Evolutionary conservation across 768 basidiomycete species (phyloP).

Genomic region (Pisolithus albus): DNA sequence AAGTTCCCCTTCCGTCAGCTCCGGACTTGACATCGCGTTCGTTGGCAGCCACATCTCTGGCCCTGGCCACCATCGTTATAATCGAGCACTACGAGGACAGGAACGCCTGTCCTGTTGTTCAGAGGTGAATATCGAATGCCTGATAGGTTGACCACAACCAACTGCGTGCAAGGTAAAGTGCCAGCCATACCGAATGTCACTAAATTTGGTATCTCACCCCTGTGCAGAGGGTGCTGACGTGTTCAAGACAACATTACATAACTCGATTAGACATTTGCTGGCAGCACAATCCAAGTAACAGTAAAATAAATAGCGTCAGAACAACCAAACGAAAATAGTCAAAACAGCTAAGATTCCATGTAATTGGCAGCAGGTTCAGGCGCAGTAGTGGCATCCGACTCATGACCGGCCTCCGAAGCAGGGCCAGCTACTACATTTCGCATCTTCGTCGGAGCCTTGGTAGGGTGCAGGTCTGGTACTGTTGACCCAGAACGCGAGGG

Average conservation of each 20-base stretch:
- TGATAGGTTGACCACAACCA: neutral
- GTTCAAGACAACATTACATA: no score
- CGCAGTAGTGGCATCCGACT: constrained; percentile 33
- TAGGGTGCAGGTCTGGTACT: constrained; percentile 38
- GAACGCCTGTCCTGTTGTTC: constrained; percentile 5
- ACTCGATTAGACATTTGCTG: no score
- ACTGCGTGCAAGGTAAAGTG: neutral
- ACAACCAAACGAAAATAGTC: constrained; percentile 9
- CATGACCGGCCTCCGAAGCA: constrained; percentile 43
- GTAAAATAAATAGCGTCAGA: neutral
- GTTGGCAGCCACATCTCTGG: constrained; percentile 10
- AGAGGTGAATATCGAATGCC: neutral
- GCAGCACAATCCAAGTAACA: no score
- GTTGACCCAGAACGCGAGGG: constrained; percentile 55
- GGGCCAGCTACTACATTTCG: constrained; percentile 51
- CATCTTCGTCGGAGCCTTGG: constrained; percentile 60
- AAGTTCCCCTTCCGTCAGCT: constrained; percentile 4
- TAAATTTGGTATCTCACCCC: constrained; percentile 13
- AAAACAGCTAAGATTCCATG: constrained; percentile 11
- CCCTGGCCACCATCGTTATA: constrained; percentile 15
- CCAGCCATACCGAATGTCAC: neutral
- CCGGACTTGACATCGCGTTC: constrained; percentile 14
- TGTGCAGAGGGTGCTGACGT: constrained; percentile 12
- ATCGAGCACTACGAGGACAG: constrained; percentile 11
- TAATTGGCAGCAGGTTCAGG: constrained; percentile 16